phyloP scores from a whole-genome alignment of 306 rosid species.

The Purshia tridentata region DNA sequence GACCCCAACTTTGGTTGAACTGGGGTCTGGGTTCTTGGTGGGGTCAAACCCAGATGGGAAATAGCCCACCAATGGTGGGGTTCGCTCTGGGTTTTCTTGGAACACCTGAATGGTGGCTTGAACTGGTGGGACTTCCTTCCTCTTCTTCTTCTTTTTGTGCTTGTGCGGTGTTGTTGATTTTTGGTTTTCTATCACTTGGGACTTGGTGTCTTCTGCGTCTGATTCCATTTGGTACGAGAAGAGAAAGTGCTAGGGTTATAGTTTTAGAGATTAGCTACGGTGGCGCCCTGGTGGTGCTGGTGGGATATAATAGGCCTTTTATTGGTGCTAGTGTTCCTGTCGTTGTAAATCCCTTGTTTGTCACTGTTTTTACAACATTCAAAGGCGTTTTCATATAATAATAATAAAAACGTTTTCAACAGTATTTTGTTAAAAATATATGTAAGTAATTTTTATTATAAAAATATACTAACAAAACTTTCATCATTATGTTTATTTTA shows the following conservation, averaged over 20 bases:
- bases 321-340: no score
- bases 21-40: background rate
- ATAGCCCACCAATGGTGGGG: constrained; percentile 65
- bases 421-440: no score
- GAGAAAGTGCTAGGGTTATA: no score
- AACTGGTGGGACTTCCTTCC: constrained; percentile 30
- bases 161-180: constrained; percentile 20
- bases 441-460: no score
- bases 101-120: constrained; percentile 49
- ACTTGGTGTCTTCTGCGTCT: constrained; percentile 38
- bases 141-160: constrained; percentile 44
- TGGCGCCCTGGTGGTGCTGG: background rate
- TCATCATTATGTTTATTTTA: no score
- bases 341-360: no score
- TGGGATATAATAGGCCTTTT: background rate
- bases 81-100: constrained; percentile 39
- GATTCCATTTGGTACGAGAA: constrained; percentile 39
- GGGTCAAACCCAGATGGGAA: constrained; percentile 84
- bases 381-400: no score
- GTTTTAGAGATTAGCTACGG: background rate
- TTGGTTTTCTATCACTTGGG: constrained; percentile 7
- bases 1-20: constrained; percentile 34
- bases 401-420: no score
- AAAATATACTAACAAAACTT: no score
- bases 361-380: no score